phyloP scores from a whole-genome alignment of 2,329 filamentous ascomycete genomes.

The Escovopsis sp. region DNA sequence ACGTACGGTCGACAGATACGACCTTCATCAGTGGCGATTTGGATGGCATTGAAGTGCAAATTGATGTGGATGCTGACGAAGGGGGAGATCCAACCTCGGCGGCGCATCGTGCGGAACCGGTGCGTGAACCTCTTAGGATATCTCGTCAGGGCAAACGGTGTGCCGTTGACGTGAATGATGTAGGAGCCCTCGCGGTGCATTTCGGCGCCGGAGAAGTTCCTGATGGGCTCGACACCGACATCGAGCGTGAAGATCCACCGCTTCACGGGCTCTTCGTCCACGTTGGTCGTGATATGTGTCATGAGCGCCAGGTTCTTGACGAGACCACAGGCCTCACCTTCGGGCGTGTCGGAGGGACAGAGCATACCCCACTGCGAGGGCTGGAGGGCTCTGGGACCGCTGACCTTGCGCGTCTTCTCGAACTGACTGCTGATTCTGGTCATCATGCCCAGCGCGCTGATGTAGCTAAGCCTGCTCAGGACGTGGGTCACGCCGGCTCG shows the following conservation, averaged over 20 bases:
- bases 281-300: constrained; percentile 97
- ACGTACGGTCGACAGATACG: constrained; percentile 93
- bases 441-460: constrained; percentile 98
- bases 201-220: constrained; percentile 59
- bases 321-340: constrained; percentile 94
- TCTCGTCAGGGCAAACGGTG: constrained; percentile 74
- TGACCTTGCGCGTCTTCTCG: constrained; percentile 95
- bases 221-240: constrained; percentile 65
- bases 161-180: constrained; percentile 90
- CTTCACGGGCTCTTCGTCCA: constrained; percentile 80
- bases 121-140: constrained; percentile 77
- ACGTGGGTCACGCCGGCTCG: constrained; percentile 93
- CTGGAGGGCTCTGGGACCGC: constrained; percentile 85
- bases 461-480: constrained; percentile 87
- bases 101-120: constrained; percentile 71
- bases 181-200: constrained; percentile 76
- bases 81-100: constrained; percentile 83
- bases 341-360: constrained; percentile 90
- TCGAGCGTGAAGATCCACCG: constrained; percentile 78
- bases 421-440: constrained; percentile 97
- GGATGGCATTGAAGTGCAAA: constrained; percentile 77
- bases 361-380: constrained; percentile 98
- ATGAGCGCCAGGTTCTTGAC: constrained; percentile 97
- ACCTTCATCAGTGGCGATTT: constrained; percentile 94
- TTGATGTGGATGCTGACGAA: constrained; percentile 97